Conservation (phyloP, 106 monocot species). For the Apostasia ramifera region DNA sequence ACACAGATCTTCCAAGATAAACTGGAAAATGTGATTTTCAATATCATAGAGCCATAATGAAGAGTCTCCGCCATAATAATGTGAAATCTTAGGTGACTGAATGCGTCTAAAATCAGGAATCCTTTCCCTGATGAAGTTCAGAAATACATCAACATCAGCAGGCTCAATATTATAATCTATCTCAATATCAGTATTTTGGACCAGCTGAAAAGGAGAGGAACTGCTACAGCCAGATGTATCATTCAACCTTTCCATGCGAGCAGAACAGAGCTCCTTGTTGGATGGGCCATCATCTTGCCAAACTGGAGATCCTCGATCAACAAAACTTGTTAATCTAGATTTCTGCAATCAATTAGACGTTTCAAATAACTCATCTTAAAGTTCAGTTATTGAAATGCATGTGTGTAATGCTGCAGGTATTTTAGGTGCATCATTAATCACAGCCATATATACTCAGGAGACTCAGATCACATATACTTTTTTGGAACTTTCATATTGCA, state of each 20-base stretch:
- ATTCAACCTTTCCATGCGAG: conserved; percentile 15
- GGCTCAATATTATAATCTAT: conserved; percentile 27
- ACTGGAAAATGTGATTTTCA: conserved; percentile 52
- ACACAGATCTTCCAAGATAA: conserved; percentile 28
- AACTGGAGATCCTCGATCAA: conserved; percentile 56
- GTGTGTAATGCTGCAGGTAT: too few relatives aligned
- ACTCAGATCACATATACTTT: too few relatives aligned
- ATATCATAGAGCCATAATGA: conserved; percentile 34
- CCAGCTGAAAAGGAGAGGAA: conserved; percentile 12
- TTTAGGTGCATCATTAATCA: too few relatives aligned
- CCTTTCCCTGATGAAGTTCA: conserved; percentile 15
- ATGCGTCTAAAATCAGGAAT: conserved; percentile 20
- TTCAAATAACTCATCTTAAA: background rate
- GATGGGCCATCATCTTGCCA: conserved; percentile 49
- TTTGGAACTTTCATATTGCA: too few relatives aligned
- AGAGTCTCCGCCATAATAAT: conserved; percentile 7
- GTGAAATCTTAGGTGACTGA: conserved; percentile 16
- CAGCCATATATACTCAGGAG: too few relatives aligned
- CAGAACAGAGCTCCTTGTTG: conserved; percentile 13
- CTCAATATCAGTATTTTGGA: conserved; percentile 19
- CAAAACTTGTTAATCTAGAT: conserved; percentile 65
- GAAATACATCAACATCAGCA: conserved; percentile 27
- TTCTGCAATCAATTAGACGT: conserved; percentile 39
- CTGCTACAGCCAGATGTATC: conserved; percentile 21
- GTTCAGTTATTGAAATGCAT: background rate